Evolutionary conservation across 306 rosid genomes (phyloP).

Genomic region (Parietaria judaica): DNA sequence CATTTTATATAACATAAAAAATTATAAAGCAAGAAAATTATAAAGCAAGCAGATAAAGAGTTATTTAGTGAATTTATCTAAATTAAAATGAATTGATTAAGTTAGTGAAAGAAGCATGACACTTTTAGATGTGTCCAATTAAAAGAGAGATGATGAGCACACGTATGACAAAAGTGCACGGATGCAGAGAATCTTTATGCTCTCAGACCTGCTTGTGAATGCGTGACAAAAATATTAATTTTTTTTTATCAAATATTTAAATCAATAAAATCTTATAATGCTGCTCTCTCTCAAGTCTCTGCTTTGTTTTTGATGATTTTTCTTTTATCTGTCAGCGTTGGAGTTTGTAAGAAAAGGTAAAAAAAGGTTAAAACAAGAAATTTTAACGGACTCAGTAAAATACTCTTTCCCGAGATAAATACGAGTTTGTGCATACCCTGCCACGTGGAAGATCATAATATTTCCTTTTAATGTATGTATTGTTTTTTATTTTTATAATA

Average conservation of each 20-base stretch:
- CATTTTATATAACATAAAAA: no score
- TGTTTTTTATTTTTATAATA: no score
- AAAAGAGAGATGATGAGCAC: constrained; percentile 36
- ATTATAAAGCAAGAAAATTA: no score
- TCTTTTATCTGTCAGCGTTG: constrained; percentile 17
- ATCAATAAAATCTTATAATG: not conserved
- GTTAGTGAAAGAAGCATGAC: no score
- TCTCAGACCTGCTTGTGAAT: constrained; percentile 26
- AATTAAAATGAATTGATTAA: no score
- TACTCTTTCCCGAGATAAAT: no score
- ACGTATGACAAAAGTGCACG: constrained; percentile 77
- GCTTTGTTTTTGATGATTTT: not conserved
- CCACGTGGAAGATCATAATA: no score
- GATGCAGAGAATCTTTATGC: constrained; percentile 51
- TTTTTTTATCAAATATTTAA: not conserved
- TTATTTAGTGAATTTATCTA: no score
- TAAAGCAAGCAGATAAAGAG: no score
- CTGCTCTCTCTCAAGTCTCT: not conserved
- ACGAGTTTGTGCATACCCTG: no score
- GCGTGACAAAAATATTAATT: not conserved
- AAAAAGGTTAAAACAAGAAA: not conserved
- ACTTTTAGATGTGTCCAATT: no score
- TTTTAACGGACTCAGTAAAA: constrained; percentile 4
- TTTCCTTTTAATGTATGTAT: no score
- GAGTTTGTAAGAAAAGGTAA: constrained; percentile 23